Evolutionary conservation across 768 basidiomycete species (phyloP).

Genomic region (Saitozyma sp.): DNA sequence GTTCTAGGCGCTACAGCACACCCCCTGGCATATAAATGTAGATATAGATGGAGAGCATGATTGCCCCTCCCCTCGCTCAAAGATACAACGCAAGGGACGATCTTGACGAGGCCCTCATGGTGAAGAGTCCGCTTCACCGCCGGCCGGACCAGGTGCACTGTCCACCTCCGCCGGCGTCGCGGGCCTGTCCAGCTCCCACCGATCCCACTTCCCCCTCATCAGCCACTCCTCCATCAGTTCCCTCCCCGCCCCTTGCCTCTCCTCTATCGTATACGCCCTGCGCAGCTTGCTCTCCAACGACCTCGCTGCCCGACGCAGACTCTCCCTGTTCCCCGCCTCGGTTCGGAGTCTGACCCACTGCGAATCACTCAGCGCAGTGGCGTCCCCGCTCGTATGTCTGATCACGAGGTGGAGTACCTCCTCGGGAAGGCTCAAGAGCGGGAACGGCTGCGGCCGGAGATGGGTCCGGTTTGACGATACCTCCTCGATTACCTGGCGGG

Average conservation of each 20-base stretch:
- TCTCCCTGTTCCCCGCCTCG: slow-evolving; percentile 21
- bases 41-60: not conserved
- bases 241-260: slow-evolving; percentile 9
- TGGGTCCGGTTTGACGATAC: not conserved
- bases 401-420: slow-evolving; percentile 38
- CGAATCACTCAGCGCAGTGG: slow-evolving; percentile 28
- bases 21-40: no score
- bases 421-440: slow-evolving; percentile 32
- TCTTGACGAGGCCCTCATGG: not conserved
- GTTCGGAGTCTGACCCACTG: slow-evolving; percentile 27
- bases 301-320: slow-evolving; percentile 10
- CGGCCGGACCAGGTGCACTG: not conserved
- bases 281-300: slow-evolving; percentile 11
- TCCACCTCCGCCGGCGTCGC: not conserved
- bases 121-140: not conserved
- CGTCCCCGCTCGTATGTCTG: slow-evolving; percentile 26
- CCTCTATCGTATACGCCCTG: slow-evolving; percentile 9
- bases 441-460: slow-evolving; percentile 12
- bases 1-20: no score
- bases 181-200: slow-evolving; percentile 28
- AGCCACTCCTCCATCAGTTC: slow-evolving; percentile 29
- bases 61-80: not conserved
- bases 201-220: slow-evolving; percentile 29
- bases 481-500: slow-evolving; percentile 21
- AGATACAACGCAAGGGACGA: not conserved